A percentile compares a stretch with the other conserved stretches of the same genome.
Conservation (phyloP, 768 basidiomycete genomes). For the Sporobolomyces pararoseus region DNA sequence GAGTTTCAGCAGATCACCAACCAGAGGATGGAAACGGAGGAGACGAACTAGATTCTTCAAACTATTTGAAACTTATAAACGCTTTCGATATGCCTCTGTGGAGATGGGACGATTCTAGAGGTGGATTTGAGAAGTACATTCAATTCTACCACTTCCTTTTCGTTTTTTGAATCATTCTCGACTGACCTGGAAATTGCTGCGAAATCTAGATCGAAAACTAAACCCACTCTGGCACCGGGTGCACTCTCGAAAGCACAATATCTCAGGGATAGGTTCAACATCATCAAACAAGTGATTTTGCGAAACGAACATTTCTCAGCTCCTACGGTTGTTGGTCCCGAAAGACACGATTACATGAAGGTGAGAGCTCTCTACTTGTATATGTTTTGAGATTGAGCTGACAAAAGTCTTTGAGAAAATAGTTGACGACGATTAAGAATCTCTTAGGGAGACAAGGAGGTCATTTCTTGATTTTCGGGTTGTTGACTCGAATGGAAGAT, state of each 20-base stretch:
- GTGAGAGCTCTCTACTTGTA: slow-evolving; percentile 52
- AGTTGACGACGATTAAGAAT: slow-evolving; percentile 95
- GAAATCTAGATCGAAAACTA: slow-evolving; percentile 54
- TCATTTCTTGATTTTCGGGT: slow-evolving; percentile 86
- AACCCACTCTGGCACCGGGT: slow-evolving; percentile 71
- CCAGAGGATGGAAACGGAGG: not conserved
- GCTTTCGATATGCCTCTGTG: slow-evolving; percentile 95
- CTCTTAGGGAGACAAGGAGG: slow-evolving; percentile 83
- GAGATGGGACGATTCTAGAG: slow-evolving; percentile 80
- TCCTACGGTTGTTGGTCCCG: slow-evolving; percentile 75
- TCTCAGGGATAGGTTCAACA: slow-evolving; percentile 76
- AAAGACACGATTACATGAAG: slow-evolving; percentile 81
- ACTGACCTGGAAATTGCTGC: not conserved
- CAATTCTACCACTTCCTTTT: not conserved
- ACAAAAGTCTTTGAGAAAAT: not conserved
- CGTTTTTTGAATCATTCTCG: no score
- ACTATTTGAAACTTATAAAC: slow-evolving; percentile 75
- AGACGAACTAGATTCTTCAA: slow-evolving; percentile 63
- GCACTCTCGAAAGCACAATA: slow-evolving; percentile 75
- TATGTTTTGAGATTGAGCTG: no score
- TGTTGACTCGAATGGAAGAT: slow-evolving; percentile 83
- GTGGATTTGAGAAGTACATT: slow-evolving; percentile 78
- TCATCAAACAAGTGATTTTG: slow-evolving; percentile 87
- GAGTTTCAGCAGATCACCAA: slow-evolving; percentile 26
- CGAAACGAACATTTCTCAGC: slow-evolving; percentile 98